These are phyloP conservation scores for Tulasnella sp. DNA, from an alignment of 768 basidiomycete genomes.

Conservation along the genomic window DNA sequence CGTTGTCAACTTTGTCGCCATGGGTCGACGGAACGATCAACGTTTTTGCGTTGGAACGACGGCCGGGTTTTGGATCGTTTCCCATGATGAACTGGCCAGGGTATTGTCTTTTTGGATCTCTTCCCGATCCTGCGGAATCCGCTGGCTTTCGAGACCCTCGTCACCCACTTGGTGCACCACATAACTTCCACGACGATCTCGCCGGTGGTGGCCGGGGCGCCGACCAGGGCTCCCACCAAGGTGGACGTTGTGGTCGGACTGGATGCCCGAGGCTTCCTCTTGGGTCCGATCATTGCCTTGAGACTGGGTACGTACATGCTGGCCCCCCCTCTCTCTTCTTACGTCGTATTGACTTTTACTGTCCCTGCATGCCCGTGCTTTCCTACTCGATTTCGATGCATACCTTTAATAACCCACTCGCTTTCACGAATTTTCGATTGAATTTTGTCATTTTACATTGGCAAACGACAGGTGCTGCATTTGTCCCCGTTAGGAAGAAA, in stretches of 20 bases:
- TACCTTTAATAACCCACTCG: background rate
- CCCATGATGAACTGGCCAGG: conserved; percentile 36
- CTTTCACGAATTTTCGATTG: background rate
- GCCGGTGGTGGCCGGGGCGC: conserved; percentile 18
- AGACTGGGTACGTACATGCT: conserved; percentile 38
- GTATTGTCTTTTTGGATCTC: conserved; percentile 86
- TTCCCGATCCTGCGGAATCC: conserved; percentile 87
- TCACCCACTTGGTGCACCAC: conserved; percentile 79
- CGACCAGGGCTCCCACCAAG: too few species aligned
- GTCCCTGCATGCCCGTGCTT: background rate
- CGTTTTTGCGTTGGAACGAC: conserved; percentile 8
- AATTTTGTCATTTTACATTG: too few species aligned
- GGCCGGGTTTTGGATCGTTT: background rate
- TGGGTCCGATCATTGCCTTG: conserved; percentile 85
- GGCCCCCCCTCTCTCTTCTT: background rate
- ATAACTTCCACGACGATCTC: conserved; percentile 62
- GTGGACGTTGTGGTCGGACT: conserved; percentile 90
- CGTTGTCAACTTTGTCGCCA: too few species aligned
- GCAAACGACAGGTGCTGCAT: conserved; percentile 72
- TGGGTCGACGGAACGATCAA: too few species aligned
- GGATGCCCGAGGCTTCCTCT: conserved; percentile 90
- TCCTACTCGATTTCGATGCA: background rate
- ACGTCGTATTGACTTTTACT: background rate
- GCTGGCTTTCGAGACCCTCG: conserved; percentile 74
- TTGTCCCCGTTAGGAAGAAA: conserved; percentile 87